These are phyloP conservation scores for Kwoniella sp. DNA, from an alignment of 768 basidiomycete species.

Conservation along the genomic window DNA sequence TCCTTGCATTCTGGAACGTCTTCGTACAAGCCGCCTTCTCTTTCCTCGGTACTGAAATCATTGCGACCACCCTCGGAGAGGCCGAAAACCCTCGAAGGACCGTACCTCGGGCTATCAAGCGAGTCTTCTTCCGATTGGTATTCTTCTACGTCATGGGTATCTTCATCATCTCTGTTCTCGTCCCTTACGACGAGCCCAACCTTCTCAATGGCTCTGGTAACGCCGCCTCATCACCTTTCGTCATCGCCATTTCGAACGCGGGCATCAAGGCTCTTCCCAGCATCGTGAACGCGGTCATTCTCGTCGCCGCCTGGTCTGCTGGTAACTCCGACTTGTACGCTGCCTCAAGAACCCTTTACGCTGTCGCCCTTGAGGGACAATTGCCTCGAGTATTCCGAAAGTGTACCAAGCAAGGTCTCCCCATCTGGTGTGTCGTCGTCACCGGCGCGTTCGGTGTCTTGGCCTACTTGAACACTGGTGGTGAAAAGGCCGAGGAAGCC, in stretches of 20 bases:
- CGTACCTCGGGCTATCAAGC: conserved; percentile 53
- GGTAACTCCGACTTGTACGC: conserved; percentile 58
- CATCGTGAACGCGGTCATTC: conserved; percentile 55
- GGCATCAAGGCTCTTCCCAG: conserved; percentile 54
- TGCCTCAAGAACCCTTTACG: conserved; percentile 61
- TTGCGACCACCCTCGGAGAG: conserved; percentile 49
- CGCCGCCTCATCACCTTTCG: conserved; percentile 55
- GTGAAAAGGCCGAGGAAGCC: conserved; percentile 36
- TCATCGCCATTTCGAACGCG: conserved; percentile 55
- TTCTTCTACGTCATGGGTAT: conserved; percentile 53
- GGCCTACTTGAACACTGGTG: conserved; percentile 50
- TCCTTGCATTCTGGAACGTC: conserved; percentile 54
- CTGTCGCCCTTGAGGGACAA: conserved; percentile 61
- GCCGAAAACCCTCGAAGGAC: conserved; percentile 53
- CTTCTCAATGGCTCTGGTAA: conserved; percentile 43
- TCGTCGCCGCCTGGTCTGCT: conserved; percentile 57
- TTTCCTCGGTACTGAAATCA: conserved; percentile 49
- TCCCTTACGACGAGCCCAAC: conserved; percentile 48
- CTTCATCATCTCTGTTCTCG: conserved; percentile 51
- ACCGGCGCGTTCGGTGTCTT: conserved; percentile 44
- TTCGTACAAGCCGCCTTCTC: conserved; percentile 55
- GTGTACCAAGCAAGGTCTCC: conserved; percentile 54
- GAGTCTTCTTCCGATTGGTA: conserved; percentile 54
- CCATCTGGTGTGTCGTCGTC: conserved; percentile 44
- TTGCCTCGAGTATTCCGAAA: conserved; percentile 56